These are phyloP conservation scores for Chaetomium sp. DNA, from an alignment of 2,329 filamentous ascomycete genomes.

Conservation along the genomic window DNA sequence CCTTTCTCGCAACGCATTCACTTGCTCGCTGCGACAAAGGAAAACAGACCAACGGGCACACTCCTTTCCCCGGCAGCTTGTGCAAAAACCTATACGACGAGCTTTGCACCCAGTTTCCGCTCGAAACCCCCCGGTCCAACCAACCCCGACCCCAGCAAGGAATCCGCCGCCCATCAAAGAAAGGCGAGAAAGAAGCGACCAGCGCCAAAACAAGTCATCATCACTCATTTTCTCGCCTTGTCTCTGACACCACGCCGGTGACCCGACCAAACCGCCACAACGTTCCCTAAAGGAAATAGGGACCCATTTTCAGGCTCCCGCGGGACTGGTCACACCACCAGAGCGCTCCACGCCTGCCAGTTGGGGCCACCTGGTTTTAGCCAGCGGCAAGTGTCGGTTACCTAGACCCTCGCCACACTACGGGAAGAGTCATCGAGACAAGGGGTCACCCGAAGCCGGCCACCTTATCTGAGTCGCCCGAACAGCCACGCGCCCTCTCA, in stretches of 20 bases:
- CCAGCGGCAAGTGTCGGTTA: slow-evolving; percentile 35
- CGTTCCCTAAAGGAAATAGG: slow-evolving; percentile 23
- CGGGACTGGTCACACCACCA: slow-evolving; percentile 38
- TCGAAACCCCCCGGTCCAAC: slow-evolving; percentile 10
- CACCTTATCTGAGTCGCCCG: slow-evolving; percentile 33
- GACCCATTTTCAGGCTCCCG: slow-evolving; percentile 40
- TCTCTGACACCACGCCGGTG: slow-evolving; percentile 23
- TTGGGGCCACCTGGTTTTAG: slow-evolving; percentile 41
- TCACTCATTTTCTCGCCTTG: slow-evolving; percentile 26
- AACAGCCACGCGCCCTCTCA: slow-evolving; percentile 30
- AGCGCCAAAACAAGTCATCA: slow-evolving; percentile 6
- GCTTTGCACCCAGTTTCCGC: slow-evolving; percentile 20
- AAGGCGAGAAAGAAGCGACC: slow-evolving; percentile 24
- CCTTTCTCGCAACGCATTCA: slow-evolving; percentile 42
- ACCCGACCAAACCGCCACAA: slow-evolving; percentile 36
- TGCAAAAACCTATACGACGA: slow-evolving; percentile 18
- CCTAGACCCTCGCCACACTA: slow-evolving; percentile 33
- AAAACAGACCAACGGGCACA: slow-evolving; percentile 33
- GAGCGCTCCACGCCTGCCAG: slow-evolving; percentile 34
- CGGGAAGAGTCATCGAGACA: slow-evolving; percentile 37
- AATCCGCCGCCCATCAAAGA: slow-evolving; percentile 28
- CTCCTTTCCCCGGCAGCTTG: slow-evolving; percentile 17
- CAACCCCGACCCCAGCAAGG: slow-evolving; percentile 23
- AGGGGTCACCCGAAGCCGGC: slow-evolving; percentile 34
- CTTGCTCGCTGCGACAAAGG: slow-evolving; percentile 43